A percentile compares a stretch with the other conserved stretches of the same genome.
Conservation (phyloP, 2,329 filamentous ascomycete species). For the Nemania serpens region DNA sequence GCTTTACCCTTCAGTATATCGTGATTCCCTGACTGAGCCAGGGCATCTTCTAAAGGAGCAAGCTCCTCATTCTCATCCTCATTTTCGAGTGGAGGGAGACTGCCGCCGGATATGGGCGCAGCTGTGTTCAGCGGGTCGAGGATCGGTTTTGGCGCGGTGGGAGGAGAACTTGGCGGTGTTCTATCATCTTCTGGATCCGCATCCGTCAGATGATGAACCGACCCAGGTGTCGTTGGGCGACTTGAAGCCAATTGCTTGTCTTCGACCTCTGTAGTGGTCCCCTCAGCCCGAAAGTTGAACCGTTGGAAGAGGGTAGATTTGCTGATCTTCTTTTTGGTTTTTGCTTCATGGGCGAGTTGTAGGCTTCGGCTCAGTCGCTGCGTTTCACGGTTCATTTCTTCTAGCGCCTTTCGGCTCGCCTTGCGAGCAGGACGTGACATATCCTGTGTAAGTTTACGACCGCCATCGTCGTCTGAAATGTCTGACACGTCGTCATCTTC, state of each 20-base stretch:
- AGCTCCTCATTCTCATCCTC: conserved; percentile 44
- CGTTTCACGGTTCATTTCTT: conserved; percentile 94
- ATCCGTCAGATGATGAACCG: conserved; percentile 52
- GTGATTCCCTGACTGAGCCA: conserved; percentile 42
- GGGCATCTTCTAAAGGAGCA: conserved; percentile 45
- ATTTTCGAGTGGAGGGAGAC: conserved; percentile 28
- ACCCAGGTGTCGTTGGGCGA: conserved; percentile 53
- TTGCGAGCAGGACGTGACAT: conserved; percentile 73
- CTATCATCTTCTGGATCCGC: conserved; percentile 56
- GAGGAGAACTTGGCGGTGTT: conserved; percentile 76
- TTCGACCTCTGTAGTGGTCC: conserved; percentile 38
- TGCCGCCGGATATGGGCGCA: conserved; percentile 14
- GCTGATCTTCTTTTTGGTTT: conserved; percentile 88
- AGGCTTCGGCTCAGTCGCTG: conserved; percentile 88
- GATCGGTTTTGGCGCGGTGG: conserved; percentile 43
- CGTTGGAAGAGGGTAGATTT: conserved; percentile 81
- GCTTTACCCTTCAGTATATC: conserved; percentile 68
- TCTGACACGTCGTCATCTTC: conserved; percentile 62
- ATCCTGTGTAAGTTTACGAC: conserved; percentile 69
- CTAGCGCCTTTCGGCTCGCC: conserved; percentile 90
- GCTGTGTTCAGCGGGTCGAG: conserved; percentile 12
- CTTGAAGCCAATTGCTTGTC: conserved; percentile 59
- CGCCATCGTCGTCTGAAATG: conserved; percentile 65
- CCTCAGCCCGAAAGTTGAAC: conserved; percentile 72
- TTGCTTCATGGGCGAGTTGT: conserved; percentile 87